Base-by-base conservation (phyloP, 148 eudicot species). In the Rhododendron simsii region DNA sequence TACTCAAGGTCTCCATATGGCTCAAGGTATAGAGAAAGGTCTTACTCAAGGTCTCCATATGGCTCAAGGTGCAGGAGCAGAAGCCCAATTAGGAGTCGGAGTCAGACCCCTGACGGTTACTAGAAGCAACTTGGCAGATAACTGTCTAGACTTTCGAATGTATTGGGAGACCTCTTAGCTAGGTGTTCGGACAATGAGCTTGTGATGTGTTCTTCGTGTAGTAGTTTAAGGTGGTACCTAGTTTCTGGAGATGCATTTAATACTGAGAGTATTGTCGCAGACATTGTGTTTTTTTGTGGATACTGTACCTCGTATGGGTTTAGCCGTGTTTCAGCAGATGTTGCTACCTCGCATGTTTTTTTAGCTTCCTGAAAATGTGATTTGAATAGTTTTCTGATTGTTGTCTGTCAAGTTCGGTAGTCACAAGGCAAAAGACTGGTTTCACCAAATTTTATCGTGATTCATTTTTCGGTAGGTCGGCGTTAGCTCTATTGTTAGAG, bases 41-140 rank as follows among this genome's bases (percentile, higher is more conserved):
- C 98, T 15, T 92, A 92, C 88, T 93, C 96, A 2, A 88, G 93
- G 87, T 89, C 92, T 45, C 91, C 93, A 5, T 84, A 87, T 77
- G 80, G 85, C 28, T 91, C 53, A 28, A 80, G 78, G 77, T 51
- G 78, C 78, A 35, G 61, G 39, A 81, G 84, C 26, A 5, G 53
- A 74, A 57, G 83, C 84, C n/a, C 55, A 65, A 50, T 79, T 65
- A 44, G 71, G 83, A 55, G 47, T 28, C 28, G 44, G 86, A 73
- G 73, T 61, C 85, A 1, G 69, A 81, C 84, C 67, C 82, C 88
- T 57, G 75, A 76, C 30, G 85, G 37, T 73, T 86, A 86, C 71
- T 82, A 35, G 45, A 69, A 80, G 75, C 41, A 71, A 53, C 20
- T 21, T 9, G 12, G 30, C 4, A 37, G 55, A 55, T 28, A 15